phyloP scores from a whole-genome alignment of 257 asterid genomes.

The Gentiana macrophylla region DNA sequence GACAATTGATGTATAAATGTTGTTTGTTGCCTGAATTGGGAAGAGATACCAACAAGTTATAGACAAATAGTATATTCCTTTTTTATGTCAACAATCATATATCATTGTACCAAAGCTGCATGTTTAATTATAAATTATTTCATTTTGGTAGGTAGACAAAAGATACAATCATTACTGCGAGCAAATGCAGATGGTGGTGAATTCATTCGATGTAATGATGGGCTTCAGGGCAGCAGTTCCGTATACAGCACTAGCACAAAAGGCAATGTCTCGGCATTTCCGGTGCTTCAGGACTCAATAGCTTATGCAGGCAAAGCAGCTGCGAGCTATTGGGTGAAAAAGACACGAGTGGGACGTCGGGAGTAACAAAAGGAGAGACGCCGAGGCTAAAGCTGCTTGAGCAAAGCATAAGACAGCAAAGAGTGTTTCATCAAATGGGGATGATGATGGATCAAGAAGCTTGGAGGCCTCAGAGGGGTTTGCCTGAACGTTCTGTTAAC shows the following conservation, averaged over 20 bases:
- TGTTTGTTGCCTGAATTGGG: slow-evolving; percentile 29
- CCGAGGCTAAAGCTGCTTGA: slow-evolving; percentile 65
- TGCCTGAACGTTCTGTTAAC: slow-evolving; percentile 79
- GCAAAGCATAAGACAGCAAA: slow-evolving; percentile 73
- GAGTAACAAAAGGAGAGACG: slow-evolving; percentile 63
- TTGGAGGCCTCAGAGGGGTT: slow-evolving; percentile 86
- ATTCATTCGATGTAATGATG: slow-evolving; percentile 66
- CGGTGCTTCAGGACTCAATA: slow-evolving; percentile 63
- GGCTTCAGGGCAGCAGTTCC: slow-evolving; percentile 66
- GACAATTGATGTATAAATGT: background rate
- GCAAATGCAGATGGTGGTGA: slow-evolving; percentile 63
- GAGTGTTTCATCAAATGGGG: slow-evolving; percentile 63
- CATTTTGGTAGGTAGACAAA: slow-evolving; percentile 60
- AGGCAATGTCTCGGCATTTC: slow-evolving; percentile 88
- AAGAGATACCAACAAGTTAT: slow-evolving; percentile 17
- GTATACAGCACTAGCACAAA: slow-evolving; percentile 58
- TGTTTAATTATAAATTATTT: background rate
- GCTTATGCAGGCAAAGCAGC: slow-evolving; percentile 34
- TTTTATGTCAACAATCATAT: slow-evolving; percentile 44
- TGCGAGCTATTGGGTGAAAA: slow-evolving; percentile 70
- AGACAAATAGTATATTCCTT: slow-evolving; percentile 25
- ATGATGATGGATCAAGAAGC: slow-evolving; percentile 68
- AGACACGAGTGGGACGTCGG: slow-evolving; percentile 29
- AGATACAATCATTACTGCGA: slow-evolving; percentile 85
- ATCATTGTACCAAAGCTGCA: slow-evolving; percentile 17